Percentiles rank a stretch among this genome's conserved stretches.
These are phyloP conservation scores for Ambrosiella cleistominuta DNA, from an alignment of 2,329 filamentous ascomycete genomes.

Conservation along the genomic window DNA sequence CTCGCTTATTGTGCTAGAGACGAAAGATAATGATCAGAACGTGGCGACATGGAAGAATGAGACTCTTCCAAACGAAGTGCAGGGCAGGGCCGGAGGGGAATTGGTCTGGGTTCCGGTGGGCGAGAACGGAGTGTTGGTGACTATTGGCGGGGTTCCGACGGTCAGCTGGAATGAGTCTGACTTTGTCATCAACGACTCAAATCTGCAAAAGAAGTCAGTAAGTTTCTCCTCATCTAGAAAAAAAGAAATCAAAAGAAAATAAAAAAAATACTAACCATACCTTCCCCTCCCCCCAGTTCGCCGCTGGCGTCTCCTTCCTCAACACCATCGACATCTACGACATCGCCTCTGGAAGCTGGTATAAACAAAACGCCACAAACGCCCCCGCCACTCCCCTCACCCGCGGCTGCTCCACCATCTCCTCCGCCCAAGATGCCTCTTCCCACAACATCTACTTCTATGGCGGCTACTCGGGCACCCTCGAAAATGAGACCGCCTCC, in stretches of 20 bases:
- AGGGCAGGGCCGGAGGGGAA: constrained; percentile 43
- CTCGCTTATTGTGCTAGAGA: constrained; percentile 32
- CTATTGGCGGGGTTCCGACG: constrained; percentile 54
- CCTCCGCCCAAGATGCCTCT: constrained; percentile 50
- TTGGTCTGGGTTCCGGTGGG: constrained; percentile 66
- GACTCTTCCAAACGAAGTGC: constrained; percentile 31
- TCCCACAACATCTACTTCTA: constrained; percentile 77
- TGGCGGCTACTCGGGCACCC: constrained; percentile 44
- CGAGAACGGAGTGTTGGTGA: constrained; percentile 55
- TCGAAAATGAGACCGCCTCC: constrained; percentile 23
- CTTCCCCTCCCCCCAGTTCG: constrained; percentile 14
- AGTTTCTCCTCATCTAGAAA: not conserved
- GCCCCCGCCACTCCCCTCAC: constrained; percentile 34
- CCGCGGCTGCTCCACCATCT: constrained; percentile 57
- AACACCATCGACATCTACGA: constrained; percentile 61
- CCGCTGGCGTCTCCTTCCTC: constrained; percentile 54
- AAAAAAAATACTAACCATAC: not conserved
- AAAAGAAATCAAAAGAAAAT: not conserved
- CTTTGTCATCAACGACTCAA: constrained; percentile 20
- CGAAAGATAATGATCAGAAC: constrained; percentile 38
- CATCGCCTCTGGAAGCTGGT: constrained; percentile 50
- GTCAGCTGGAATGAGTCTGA: constrained; percentile 26
- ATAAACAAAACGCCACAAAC: constrained; percentile 42
- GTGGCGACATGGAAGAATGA: constrained; percentile 38
- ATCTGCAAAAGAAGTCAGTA: not conserved